These are phyloP conservation scores for Syzygium aqueum DNA, from an alignment of 345 rosid genomes.

Conservation along the genomic window DNA sequence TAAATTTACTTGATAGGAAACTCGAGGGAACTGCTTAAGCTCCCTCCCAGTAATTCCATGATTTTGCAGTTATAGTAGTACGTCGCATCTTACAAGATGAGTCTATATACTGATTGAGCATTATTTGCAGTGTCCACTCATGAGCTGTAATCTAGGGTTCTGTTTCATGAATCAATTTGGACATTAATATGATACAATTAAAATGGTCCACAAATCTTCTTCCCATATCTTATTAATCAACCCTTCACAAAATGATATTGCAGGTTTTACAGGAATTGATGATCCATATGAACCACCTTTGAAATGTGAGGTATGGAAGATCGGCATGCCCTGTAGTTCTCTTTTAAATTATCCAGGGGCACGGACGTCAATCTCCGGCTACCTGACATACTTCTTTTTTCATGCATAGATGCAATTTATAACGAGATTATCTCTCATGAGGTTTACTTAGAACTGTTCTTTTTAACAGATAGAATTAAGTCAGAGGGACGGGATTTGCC, in stretches of 20 bases:
- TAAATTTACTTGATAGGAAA: not conserved
- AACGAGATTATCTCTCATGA: not conserved
- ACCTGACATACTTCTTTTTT: not conserved
- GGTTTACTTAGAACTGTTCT: not conserved
- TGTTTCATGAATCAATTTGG: not conserved
- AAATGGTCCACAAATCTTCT: not conserved
- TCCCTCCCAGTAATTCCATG: not conserved
- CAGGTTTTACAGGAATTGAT: constrained; percentile 95
- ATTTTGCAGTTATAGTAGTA: not conserved
- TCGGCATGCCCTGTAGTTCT: not conserved
- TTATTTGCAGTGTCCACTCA: not conserved
- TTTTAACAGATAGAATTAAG: constrained; percentile 56
- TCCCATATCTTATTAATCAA: not conserved
- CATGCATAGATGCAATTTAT: not conserved
- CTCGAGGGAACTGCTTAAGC: not conserved
- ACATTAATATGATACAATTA: not conserved
- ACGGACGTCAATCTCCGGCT: not conserved
- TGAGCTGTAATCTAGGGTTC: not conserved
- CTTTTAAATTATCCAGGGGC: not conserved
- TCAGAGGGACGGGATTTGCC: constrained; percentile 61
- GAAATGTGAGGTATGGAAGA: constrained; percentile 59
- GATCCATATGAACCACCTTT: constrained; percentile 87
- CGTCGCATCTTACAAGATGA: not conserved
- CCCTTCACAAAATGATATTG: not conserved
- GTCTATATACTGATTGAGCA: not conserved